Conservation (phyloP, 768 basidiomycete genomes). For the Boletales sp. region DNA sequence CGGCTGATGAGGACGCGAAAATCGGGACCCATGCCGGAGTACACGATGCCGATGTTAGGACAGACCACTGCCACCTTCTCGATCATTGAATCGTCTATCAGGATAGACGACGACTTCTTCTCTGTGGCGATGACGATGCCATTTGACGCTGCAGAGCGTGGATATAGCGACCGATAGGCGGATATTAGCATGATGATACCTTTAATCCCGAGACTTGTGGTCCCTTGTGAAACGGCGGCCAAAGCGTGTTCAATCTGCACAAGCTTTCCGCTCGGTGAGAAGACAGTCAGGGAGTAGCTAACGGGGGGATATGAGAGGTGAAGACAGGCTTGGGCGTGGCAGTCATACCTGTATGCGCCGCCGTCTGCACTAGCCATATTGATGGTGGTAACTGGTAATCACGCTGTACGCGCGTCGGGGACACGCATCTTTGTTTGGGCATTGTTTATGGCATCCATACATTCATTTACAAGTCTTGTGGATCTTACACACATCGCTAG, state of each 20-base stretch:
- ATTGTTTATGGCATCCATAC: conserved; percentile 15
- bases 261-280: conserved; percentile 97
- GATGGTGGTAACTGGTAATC: conserved; percentile 12
- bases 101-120: conserved; percentile 97
- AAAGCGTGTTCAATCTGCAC: conserved; percentile 99
- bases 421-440: conserved; percentile 27
- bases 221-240: conserved; percentile 92
- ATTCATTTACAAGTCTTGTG: conserved; percentile 6
- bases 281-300: conserved; percentile 98
- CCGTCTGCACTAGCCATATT: conserved; percentile 79
- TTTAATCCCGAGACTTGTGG: conserved; percentile 97
- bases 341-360: conserved; percentile 67
- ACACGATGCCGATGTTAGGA: conserved; percentile 99
- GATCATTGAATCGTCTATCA: conserved; percentile 96
- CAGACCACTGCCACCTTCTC: conserved; percentile 97
- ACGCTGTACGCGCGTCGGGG: conserved; percentile 25
- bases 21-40: conserved; percentile 99
- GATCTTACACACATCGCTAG: too few relatives aligned
- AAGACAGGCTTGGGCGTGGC: conserved; percentile 15
- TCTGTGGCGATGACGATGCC: conserved; percentile 99
- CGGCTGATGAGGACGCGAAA: conserved; percentile 92
- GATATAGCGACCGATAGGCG: conserved; percentile 9
- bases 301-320: conserved; percentile 14
- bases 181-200: conserved; percentile 49
- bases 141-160: conserved; percentile 73